Conservation (phyloP, 2,329 filamentous ascomycete genomes). For the Colletotrichum sp. region DNA sequence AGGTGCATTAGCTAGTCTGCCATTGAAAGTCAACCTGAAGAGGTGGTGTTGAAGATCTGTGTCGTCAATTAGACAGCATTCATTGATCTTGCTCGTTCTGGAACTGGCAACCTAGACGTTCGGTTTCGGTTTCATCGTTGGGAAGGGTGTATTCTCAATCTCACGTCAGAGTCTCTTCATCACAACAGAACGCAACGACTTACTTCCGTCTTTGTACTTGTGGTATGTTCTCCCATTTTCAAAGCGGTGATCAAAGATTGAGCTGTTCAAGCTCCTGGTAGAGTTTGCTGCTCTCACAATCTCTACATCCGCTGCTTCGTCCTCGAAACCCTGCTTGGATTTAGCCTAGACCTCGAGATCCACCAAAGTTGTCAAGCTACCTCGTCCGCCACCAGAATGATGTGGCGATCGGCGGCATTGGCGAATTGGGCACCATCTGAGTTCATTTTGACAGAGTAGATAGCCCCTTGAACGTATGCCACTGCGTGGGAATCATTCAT, state of each 20-base stretch:
- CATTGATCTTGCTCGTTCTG: not conserved
- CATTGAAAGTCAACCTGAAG: conserved; percentile 34
- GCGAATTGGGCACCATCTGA: not conserved
- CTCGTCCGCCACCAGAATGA: not conserved
- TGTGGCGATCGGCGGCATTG: not conserved
- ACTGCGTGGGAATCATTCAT: not conserved
- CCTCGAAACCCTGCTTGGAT: not conserved
- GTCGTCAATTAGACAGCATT: not conserved
- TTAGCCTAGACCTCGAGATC: not conserved
- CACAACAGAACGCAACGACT: not conserved
- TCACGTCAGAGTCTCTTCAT: not conserved
- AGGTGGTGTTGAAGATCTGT: conserved; percentile 40
- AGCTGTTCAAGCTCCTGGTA: not conserved
- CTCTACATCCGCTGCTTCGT: not conserved
- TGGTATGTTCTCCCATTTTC: conserved; percentile 17
- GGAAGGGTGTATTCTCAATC: conserved; percentile 25
- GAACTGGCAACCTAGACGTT: conserved; percentile 23
- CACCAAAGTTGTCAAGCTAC: not conserved
- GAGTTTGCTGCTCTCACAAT: not conserved
- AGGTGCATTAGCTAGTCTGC: conserved; percentile 33
- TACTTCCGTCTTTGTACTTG: conserved; percentile 27
- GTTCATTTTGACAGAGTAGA: not conserved
- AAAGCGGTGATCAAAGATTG: not conserved
- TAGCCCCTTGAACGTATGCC: not conserved
- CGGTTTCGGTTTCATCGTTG: conserved; percentile 31